Base-by-base conservation (phyloP, 768 basidiomycete species). In the Amanita thiersii region DNA sequence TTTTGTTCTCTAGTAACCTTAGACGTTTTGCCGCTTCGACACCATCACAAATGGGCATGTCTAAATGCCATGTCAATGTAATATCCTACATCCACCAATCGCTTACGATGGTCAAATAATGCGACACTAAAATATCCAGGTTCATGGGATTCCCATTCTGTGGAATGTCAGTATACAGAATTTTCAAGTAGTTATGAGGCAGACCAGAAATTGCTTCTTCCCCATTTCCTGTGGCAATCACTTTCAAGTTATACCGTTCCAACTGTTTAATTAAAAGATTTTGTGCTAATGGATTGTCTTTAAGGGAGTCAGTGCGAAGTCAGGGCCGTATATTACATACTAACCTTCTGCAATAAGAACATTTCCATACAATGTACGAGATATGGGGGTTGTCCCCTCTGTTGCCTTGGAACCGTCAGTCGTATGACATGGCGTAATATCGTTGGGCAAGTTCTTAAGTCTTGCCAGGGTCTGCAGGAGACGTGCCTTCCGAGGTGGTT, bases 41-140 rank as follows among this genome's bases (percentile, higher is more conserved):
- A 4, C 83, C 83, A 51, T 86, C 83, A 47, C 80, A 83, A 37
- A 86, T 65, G 2, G 83, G 83, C 83, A 86, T 86, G 50, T 86
- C 82, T 84, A 37, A 4, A 47, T 35, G 29, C 24, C 43, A 25
- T 11, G 26, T 10, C 18, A 8, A 37, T 28, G 11, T 11, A n/a
- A 20, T 19, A 21, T 12, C 37, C 7, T 24, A 28, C 20, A 23
- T 39, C 20, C 9, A 17, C 20, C 30, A 34, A 21, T 15, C 2
- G 58, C 76, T 55, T 50, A 83, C 81, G 83, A 55, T 86, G 82
- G 50, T 86, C 83, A 49, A 86, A 84, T 18, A 86, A 52, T 4
- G 82, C 82, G 2, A 78, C 70, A 45, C 72, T 75, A 57, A 82
- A 86, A 56, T 73, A 77, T 0, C 81, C 81, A 30, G 81, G 77